Base-by-base conservation (phyloP, 176 grass and related monocot genomes). In the Lolium rigidum region DNA sequence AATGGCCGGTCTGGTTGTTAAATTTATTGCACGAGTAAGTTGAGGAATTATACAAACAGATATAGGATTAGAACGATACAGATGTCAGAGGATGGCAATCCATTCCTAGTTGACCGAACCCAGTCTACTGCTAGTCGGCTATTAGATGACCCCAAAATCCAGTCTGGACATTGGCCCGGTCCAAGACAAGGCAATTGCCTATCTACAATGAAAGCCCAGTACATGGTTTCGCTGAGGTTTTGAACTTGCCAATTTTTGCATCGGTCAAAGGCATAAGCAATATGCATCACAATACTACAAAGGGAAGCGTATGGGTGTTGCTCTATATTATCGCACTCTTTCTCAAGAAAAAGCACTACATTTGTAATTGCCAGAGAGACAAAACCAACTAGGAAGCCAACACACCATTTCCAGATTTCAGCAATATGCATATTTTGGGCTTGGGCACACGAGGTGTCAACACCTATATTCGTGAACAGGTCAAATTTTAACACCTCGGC, bases 121-220 rank as follows among this genome's bases (percentile, higher is more conserved):
- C 15, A 60, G 57, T 10, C 0, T 21, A 22, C n/a, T 62, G 59
- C 10, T 62, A 2, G 59, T 12, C 58, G 22, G 58, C 9, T 22
- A 25, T 62, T 28, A 28, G 26, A 28, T 28, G 26, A 28, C 22
- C 25, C 38, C 18, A 48, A 67, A 61, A 24, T 61, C 25, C 6
- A 85, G 43, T 64, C 20, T 60, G 21, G 13, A 20, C 22, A 10
- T 37, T 82, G 51, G 62, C 83, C 63, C 26, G 41, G 78, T 86
- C 71, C 54, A 77, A 17, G 64, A 37, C 22, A 16, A 17, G 64
- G 61, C 61, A 26, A 28, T 64, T 64, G 12, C 61, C 22, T 64
- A 64, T 22, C 24, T 28, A 15, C 24, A 64, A 4, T 64, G 20
- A 60, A 60, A 60, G 20, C 57, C 57, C 20, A 60, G 24, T 28